A percentile compares a stretch with the other conserved stretches of the same genome.
Evolutionary conservation across 768 basidiomycete species (phyloP).

Genomic region (Leccinum olivaceopallidum): DNA sequence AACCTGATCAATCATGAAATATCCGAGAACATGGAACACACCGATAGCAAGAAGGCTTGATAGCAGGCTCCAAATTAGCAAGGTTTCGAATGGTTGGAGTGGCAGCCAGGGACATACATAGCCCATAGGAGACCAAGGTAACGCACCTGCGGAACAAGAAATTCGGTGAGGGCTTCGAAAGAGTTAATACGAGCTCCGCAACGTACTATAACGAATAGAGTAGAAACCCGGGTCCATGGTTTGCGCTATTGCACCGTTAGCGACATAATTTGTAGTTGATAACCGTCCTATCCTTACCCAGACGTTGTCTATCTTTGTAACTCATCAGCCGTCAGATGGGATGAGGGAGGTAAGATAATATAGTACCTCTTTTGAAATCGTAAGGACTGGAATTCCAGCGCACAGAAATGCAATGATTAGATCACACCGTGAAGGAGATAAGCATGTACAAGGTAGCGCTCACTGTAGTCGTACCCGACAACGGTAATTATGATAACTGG

Average conservation of each 20-base stretch:
- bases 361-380: constrained; percentile 15
- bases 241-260: background rate
- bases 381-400: constrained; percentile 8
- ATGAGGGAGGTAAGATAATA: background rate
- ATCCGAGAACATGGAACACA: background rate
- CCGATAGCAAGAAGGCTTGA: background rate
- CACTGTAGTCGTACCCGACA: constrained; percentile 20
- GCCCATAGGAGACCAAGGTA: background rate
- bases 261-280: background rate
- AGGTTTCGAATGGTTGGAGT: background rate
- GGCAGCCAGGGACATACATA: background rate
- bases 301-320: constrained; percentile 6
- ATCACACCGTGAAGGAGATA: background rate
- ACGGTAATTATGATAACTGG: constrained; percentile 6
- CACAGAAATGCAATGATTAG: background rate
- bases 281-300: background rate
- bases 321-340: background rate
- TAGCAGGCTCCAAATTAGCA: background rate
- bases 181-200: background rate
- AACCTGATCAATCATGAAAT: background rate
- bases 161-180: background rate
- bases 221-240: background rate
- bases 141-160: background rate
- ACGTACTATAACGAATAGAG: background rate
- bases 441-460: background rate